phyloP scores from a whole-genome alignment of 2,329 filamentous ascomycete genomes.

The Botrytis fabae region DNA sequence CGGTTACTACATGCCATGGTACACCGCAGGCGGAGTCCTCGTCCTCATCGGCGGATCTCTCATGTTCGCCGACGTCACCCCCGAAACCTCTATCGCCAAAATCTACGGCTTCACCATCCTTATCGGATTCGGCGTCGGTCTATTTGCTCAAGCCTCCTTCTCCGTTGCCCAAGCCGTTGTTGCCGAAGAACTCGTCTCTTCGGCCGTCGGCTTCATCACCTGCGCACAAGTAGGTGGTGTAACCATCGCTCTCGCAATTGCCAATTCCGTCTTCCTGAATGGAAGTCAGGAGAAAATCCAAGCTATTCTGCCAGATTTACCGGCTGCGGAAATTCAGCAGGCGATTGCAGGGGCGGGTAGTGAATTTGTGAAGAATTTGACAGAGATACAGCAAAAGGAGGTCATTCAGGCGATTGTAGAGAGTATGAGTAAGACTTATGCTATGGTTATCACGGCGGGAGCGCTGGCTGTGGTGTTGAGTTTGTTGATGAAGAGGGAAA shows the following conservation, averaged over 20 bases:
- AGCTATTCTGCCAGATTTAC: slow-evolving; percentile 35
- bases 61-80: slow-evolving; percentile 39
- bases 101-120: slow-evolving; percentile 42
- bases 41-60: slow-evolving; percentile 36
- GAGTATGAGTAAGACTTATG: slow-evolving; percentile 37
- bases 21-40: slow-evolving; percentile 42
- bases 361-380: slow-evolving; percentile 32
- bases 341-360: slow-evolving; percentile 38
- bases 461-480: slow-evolving; percentile 34
- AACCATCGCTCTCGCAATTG: slow-evolving; percentile 44
- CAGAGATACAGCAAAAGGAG: slow-evolving; percentile 16
- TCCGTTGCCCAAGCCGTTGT: slow-evolving; percentile 2
- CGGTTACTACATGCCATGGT: slow-evolving; percentile 47
- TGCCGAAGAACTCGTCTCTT: slow-evolving; percentile 36
- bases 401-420: slow-evolving; percentile 32
- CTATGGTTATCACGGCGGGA: slow-evolving; percentile 35
- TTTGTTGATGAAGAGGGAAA: slow-evolving; percentile 36
- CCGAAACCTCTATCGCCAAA: slow-evolving; percentile 31
- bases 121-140: slow-evolving; percentile 44
- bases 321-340: slow-evolving; percentile 35
- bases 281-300: slow-evolving; percentile 38
- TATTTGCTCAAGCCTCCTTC: neutral
- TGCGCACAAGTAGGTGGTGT: slow-evolving; percentile 43
- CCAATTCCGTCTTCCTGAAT: slow-evolving; percentile 45
- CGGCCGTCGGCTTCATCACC: slow-evolving; percentile 45